These are phyloP conservation scores for Brassica rapa DNA, from an alignment of 345 rosid genomes.

Conservation along the genomic window DNA sequence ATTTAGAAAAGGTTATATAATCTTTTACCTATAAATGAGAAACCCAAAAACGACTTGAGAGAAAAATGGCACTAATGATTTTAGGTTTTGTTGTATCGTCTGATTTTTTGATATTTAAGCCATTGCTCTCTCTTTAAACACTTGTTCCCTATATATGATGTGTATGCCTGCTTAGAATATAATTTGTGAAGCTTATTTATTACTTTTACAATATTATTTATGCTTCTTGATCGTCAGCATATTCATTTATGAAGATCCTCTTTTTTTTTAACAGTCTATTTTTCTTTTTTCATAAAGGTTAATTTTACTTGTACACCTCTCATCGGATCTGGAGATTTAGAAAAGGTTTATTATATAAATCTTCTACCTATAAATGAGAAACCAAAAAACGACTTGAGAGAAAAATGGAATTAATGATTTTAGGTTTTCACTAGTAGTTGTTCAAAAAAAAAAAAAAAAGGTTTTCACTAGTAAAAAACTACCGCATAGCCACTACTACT, in stretches of 20 bases:
- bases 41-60: constrained; percentile 8
- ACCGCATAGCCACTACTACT: too few species aligned
- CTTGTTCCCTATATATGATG: not conserved
- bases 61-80: constrained; percentile 7
- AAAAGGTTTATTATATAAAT: constrained; percentile 24
- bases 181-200: constrained; percentile 7
- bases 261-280: not conserved
- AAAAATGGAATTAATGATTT: constrained; percentile 5
- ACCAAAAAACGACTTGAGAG: constrained; percentile 3
- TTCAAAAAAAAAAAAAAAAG: too few species aligned
- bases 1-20: constrained; percentile 14
- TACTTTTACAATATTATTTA: not conserved
- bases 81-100: constrained; percentile 19
- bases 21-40: constrained; percentile 17
- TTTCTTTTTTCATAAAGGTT: not conserved
- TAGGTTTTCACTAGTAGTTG: not conserved
- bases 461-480: too few species aligned
- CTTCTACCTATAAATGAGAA: constrained; percentile 20
- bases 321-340: constrained; percentile 26
- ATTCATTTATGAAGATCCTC: constrained; percentile 2
- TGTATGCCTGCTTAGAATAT: not conserved
- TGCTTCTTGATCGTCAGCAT: constrained; percentile 13
- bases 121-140: constrained; percentile 20
- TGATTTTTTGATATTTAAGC: constrained; percentile 12
- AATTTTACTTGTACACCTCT: not conserved